Conservation (phyloP, 306 rosid species). For the Fragaria ananassa region DNA sequence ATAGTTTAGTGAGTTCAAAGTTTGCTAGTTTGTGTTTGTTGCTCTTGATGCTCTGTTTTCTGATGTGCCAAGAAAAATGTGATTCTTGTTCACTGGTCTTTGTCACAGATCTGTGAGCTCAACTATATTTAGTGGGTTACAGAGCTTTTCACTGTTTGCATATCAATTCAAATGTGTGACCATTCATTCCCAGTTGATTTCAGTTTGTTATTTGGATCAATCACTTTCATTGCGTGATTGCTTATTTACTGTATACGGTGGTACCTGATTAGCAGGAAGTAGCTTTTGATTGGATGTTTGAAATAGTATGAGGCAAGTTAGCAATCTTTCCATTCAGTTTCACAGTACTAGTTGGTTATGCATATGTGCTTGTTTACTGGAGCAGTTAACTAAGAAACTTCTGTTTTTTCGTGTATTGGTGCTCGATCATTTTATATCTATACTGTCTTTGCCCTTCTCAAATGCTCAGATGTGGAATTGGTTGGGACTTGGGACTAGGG, state of each 20-base stretch:
- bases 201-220: conserved; percentile 25
- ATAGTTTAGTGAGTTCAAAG: not conserved
- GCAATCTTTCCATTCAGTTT: conserved; percentile 10
- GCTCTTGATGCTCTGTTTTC: not conserved
- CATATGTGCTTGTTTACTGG: conserved; percentile 13
- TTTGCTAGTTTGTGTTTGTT: not conserved
- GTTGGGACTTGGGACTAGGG: not conserved
- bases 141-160: not conserved
- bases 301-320: conserved; percentile 26
- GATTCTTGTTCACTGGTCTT: conserved; percentile 3
- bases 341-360: conserved; percentile 7
- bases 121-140: not conserved
- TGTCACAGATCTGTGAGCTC: conserved; percentile 20
- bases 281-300: conserved; percentile 18
- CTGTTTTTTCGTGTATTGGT: conserved; percentile 4
- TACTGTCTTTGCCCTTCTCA: not conserved
- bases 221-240: conserved; percentile 36
- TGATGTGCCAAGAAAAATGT: not conserved
- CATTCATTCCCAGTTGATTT: not conserved
- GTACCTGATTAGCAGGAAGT: conserved; percentile 11
- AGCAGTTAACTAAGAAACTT: not conserved
- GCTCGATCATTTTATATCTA: not conserved
- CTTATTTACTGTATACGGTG: conserved; percentile 23
- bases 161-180: not conserved
- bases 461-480: not conserved